Evolutionary conservation across 495 filamentous ascomycete species (phyloP).

Genomic region (Penicillium riverlandense): DNA sequence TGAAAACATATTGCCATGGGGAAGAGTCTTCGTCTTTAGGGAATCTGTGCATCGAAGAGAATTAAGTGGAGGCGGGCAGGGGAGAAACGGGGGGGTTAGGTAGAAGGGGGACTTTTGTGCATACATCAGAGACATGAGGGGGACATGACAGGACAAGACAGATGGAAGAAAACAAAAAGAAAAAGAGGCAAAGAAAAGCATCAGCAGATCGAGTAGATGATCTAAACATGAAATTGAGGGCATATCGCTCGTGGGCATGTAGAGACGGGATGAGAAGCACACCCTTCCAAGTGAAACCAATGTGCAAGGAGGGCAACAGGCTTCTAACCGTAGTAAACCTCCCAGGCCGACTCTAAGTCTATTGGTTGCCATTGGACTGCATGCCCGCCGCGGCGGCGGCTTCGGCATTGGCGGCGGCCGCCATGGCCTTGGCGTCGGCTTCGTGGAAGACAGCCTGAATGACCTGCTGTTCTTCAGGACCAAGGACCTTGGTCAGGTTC

Average conservation of each 20-base stretch:
- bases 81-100: not conserved
- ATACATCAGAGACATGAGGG: conserved; percentile 14
- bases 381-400: conserved; percentile 28
- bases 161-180: not conserved
- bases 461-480: conserved; percentile 71
- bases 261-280: not conserved
- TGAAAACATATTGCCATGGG: no score
- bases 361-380: conserved; percentile 33
- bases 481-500: conserved; percentile 68
- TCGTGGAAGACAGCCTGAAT: conserved; percentile 75
- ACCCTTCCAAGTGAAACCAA: not conserved
- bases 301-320: not conserved
- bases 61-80: conserved; percentile 9
- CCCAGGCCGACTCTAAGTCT: conserved; percentile 2
- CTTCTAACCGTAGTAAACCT: no score
- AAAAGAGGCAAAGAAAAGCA: conserved; percentile 3
- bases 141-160: conserved; percentile 8
- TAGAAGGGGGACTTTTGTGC: conserved; percentile 23
- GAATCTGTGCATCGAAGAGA: conserved; percentile 27
- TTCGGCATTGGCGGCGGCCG: conserved; percentile 31
- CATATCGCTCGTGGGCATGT: conserved; percentile 31
- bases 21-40: conserved; percentile 6
- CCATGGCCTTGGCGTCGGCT: conserved; percentile 56
- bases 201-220: not conserved
- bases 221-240: conserved; percentile 20